Evolutionary conservation across 1,284 basidiomycete genomes (phyloP).

Genomic region (Athelia sp.): DNA sequence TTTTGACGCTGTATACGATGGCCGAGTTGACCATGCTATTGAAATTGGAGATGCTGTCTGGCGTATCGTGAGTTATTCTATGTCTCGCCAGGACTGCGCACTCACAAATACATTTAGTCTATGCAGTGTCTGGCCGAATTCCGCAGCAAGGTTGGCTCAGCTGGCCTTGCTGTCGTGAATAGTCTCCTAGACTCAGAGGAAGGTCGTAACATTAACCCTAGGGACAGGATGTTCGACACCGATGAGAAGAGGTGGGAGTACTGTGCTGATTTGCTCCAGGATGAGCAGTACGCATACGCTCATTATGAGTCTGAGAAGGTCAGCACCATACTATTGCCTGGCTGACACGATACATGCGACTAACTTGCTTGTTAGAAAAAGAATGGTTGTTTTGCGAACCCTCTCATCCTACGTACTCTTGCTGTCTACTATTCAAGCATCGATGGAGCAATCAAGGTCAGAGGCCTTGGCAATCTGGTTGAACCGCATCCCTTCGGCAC

Average conservation of each 20-base stretch:
- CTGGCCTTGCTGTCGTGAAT: neutral
- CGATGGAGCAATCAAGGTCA: neutral
- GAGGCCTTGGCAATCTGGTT: neutral
- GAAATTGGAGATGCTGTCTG: neutral
- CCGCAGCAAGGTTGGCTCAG: neutral
- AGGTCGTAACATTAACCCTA: neutral
- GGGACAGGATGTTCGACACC: neutral
- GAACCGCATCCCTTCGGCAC: neutral
- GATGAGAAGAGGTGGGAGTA: neutral
- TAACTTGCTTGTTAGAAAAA: neutral
- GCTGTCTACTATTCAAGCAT: neutral
- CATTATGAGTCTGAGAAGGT: neutral
- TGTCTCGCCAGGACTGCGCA: no score
- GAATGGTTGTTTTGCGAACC: neutral
- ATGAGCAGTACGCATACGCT: neutral
- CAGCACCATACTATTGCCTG: neutral
- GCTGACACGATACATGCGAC: neutral
- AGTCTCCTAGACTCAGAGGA: neutral
- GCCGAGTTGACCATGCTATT: neutral
- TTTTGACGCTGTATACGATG: neutral
- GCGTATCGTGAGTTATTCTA: neutral
- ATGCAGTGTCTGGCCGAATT: neutral
- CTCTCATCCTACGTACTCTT: neutral
- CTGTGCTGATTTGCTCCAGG: neutral
- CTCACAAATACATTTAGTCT: neutral